Evolutionary conservation across 257 asterid genomes (phyloP).

Genomic region (Misopates orontium): DNA sequence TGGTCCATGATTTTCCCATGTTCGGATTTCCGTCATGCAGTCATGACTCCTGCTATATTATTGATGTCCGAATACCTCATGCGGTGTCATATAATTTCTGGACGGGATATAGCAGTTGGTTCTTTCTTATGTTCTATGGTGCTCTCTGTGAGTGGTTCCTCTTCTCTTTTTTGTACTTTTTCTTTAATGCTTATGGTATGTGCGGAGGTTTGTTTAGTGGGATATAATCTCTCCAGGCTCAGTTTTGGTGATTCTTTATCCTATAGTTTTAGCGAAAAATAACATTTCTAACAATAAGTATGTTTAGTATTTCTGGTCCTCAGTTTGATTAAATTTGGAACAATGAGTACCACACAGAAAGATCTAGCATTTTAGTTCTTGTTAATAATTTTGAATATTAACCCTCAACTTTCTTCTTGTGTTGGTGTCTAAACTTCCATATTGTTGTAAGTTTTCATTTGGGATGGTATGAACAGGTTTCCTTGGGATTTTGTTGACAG

Average conservation of each 20-base stretch:
- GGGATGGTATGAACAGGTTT: not conserved
- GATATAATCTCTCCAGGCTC: not conserved
- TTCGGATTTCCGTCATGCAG: slow-evolving; percentile 94
- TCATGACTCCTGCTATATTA: slow-evolving; percentile 80
- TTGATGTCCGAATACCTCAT: slow-evolving; percentile 86
- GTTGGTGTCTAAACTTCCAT: not conserved
- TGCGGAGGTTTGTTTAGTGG: not conserved
- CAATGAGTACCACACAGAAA: not conserved
- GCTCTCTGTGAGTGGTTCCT: slow-evolving; percentile 66
- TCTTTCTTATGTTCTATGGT: slow-evolving; percentile 91
- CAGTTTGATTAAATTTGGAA: not conserved
- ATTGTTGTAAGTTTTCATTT: not conserved
- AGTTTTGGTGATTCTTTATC: not conserved
- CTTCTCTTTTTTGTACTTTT: not conserved
- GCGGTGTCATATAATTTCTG: slow-evolving; percentile 72
- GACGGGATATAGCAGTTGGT: slow-evolving; percentile 74
- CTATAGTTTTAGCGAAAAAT: not conserved
- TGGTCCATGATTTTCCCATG: slow-evolving; percentile 97
- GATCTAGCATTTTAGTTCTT: not conserved
- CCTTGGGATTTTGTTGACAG: not conserved
- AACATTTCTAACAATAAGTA: not conserved
- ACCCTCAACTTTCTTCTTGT: not conserved
- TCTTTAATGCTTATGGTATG: not conserved
- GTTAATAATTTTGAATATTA: not conserved
- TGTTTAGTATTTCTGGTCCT: not conserved